phyloP scores from a whole-genome alignment of 768 basidiomycete genomes.

The Gloeophyllum trabeum region DNA sequence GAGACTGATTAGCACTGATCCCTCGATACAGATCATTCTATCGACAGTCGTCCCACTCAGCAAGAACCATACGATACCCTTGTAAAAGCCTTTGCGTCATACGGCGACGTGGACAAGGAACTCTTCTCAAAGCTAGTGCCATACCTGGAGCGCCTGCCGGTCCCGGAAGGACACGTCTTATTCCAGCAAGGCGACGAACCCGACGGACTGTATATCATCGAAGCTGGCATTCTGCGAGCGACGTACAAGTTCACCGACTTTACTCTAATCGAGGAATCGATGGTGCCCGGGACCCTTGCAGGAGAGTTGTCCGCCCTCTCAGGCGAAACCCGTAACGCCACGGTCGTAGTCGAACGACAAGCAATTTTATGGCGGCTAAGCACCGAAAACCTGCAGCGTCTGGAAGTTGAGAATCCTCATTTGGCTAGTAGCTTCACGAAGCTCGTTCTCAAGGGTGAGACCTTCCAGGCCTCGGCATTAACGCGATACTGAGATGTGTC shows the following conservation, averaged over 20 bases:
- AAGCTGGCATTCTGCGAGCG: constrained; percentile 78
- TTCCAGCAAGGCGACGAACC: constrained; percentile 73
- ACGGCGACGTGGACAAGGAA: constrained; percentile 41
- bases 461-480: not conserved
- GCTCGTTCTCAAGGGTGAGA: constrained; percentile 63
- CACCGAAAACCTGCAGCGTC: constrained; percentile 35
- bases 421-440: constrained; percentile 55
- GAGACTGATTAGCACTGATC: constrained; percentile 1
- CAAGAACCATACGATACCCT: constrained; percentile 67
- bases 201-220: constrained; percentile 83
- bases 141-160: constrained; percentile 57
- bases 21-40: constrained; percentile 5
- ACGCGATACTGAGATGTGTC: not conserved
- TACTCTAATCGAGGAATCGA: constrained; percentile 69
- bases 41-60: constrained; percentile 14
- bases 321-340: constrained; percentile 71
- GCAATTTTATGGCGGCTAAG: constrained; percentile 78
- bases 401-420: constrained; percentile 62
- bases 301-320: constrained; percentile 86
- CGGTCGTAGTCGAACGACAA: constrained; percentile 69
- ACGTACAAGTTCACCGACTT: constrained; percentile 68
- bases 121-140: constrained; percentile 52
- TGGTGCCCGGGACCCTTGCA: constrained; percentile 88
- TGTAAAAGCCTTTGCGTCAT: constrained; percentile 69
- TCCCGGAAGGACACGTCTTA: constrained; percentile 48